Evolutionary conservation across 202 grass and related monocot genomes (phyloP).

Genomic region (Setaria italica): DNA sequence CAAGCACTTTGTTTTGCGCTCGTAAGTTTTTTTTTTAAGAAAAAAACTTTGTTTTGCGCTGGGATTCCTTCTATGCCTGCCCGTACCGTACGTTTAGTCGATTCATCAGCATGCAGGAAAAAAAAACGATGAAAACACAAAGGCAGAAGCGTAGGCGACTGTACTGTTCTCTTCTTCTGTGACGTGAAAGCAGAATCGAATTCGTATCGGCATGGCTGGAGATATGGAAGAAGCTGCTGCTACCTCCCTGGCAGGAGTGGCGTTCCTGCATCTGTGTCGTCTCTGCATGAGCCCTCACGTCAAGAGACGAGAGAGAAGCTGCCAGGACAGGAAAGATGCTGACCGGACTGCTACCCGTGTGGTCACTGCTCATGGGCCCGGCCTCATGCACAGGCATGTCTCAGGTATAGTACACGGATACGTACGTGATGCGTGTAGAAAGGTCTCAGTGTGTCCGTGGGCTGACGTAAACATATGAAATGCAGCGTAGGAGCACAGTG

Average conservation of each 20-base stretch:
- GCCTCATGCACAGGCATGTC: neutral
- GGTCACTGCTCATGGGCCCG: neutral
- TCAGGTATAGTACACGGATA: neutral
- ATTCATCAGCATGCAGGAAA: neutral
- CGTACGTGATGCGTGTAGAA: too few relatives aligned
- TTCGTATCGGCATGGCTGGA: neutral
- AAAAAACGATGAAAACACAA: neutral
- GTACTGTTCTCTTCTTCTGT: too few relatives aligned
- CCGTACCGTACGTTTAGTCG: neutral
- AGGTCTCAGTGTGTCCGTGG: too few relatives aligned
- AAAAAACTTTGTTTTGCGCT: neutral
- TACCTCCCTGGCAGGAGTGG: neutral
- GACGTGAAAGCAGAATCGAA: neutral
- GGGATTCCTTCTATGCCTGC: neutral
- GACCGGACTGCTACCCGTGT: neutral
- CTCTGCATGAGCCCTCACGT: constrained; percentile 11
- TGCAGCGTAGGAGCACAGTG: too few relatives aligned
- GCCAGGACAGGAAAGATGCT: neutral
- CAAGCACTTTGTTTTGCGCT: neutral
- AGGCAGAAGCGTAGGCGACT: neutral
- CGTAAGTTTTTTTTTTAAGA: too few relatives aligned
- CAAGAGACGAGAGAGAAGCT: neutral
- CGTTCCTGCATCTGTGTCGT: neutral
- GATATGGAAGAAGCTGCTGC: neutral
- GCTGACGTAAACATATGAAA: too few relatives aligned